Base-by-base conservation (phyloP, 495 filamentous ascomycete species). In the Letharia lupina region DNA sequence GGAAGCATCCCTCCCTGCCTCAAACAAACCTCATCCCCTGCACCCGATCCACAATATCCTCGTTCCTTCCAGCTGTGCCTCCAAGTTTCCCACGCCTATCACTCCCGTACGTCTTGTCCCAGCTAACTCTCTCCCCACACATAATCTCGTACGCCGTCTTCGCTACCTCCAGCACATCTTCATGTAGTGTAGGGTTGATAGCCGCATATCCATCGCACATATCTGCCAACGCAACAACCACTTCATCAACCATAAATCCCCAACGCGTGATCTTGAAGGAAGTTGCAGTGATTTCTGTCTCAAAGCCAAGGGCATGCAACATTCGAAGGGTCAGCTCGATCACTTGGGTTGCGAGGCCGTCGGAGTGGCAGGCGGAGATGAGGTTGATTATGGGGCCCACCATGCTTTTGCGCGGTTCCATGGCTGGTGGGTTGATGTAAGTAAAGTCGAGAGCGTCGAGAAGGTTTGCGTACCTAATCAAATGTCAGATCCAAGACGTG, bases 121-220 rank as follows among this genome's bases (percentile, higher is more conserved):
- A 67, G 39, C 61, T 67, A 16, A 35, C 20, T 39, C 48, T 56
- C 42, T 67, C 66, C 28, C 61, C 66, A 45, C 66, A 64, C 40
- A 67, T 44, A 18, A 67, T 64, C 54, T 64, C 28, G 54, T 64
- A 64, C n/a, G 62, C 39, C 33, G 58, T 68, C 54, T 61, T 60
- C 37, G 64, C 67, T 15, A 45, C 57, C 20, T 28, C 45, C 50
- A 58, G 62, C 15, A 44, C 65, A 28, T 62, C 65, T 5, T 28
- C 10, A 28, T 57, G 13, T 15, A 65, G 18, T 13, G 12, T 3
- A 1, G 47, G 41, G 15, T 31, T 35, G 23, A 52, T 16, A 11
- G 28, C 61, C 28, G n/a, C 60, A 35, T 63, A 64, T 15, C 52
- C 64, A 11, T 48, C 40, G 28, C 35, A 52, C 64, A 69, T 41